Evolutionary conservation across 345 rosid species (phyloP).

Genomic region (Erodium maritimum): DNA sequence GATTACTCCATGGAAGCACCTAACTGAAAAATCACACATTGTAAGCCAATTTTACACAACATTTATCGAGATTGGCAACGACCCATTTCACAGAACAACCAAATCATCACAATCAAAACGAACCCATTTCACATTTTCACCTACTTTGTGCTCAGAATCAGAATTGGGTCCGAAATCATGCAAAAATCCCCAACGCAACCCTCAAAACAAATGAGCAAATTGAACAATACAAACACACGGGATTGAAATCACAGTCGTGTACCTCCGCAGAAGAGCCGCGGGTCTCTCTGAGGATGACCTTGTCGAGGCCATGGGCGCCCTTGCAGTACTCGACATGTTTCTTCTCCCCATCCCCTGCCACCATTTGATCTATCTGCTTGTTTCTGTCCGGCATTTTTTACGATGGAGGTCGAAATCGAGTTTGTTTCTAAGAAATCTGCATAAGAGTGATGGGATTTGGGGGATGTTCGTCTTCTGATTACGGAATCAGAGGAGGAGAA

Average conservation of each 20-base stretch:
- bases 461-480: not conserved
- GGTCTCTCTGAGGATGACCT: slow-evolving; percentile 49
- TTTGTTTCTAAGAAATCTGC: not conserved
- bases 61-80: too few relatives aligned
- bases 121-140: not conserved
- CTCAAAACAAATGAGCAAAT: not conserved
- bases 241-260: not conserved
- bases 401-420: not conserved
- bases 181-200: not conserved
- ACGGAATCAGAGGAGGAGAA: not conserved
- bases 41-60: too few relatives aligned
- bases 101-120: not conserved
- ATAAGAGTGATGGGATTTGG: not conserved
- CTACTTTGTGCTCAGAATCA: not conserved
- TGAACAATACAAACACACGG: too few relatives aligned
- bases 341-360: slow-evolving; percentile 13
- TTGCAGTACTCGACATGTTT: slow-evolving; percentile 33
- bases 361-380: slow-evolving; percentile 5
- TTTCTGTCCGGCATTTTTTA: not conserved
- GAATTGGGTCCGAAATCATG: not conserved
- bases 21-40: too few relatives aligned
- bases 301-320: slow-evolving; percentile 68
- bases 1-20: too few relatives aligned
- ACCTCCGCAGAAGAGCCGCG: slow-evolving; percentile 69
- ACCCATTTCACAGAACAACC: not conserved